phyloP scores from a whole-genome alignment of 805 yeast species.

The Wickerhamomyces tratensis region DNA sequence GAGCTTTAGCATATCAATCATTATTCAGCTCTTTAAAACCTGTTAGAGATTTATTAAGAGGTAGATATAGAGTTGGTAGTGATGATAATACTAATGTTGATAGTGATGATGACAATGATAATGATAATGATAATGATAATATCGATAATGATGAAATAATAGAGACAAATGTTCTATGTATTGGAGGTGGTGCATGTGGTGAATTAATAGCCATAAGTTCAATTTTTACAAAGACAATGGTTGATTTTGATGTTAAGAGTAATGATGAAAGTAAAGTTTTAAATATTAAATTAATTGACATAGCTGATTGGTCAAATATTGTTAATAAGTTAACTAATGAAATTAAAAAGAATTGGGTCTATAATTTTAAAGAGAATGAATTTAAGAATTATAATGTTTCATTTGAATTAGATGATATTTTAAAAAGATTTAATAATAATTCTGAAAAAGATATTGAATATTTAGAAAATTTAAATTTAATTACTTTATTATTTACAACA shows the following conservation, averaged over 20 bases:
- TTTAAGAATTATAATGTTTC: constrained; percentile 18
- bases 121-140: constrained; percentile 5
- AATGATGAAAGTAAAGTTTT: constrained; percentile 19
- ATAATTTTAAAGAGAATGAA: constrained; percentile 17
- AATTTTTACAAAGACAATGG: constrained; percentile 30
- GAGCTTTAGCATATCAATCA: constrained; percentile 67
- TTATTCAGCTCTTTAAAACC: constrained; percentile 45
- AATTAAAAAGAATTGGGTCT: constrained; percentile 45
- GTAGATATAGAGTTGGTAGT: constrained; percentile 3
- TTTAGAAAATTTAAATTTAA: constrained; percentile 28
- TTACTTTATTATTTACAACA: constrained; percentile 76
- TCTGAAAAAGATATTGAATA: too few relatives aligned
- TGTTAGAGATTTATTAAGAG: constrained; percentile 25
- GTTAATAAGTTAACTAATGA: constrained; percentile 33
- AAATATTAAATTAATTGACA: constrained; percentile 53
- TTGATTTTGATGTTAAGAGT: constrained; percentile 13
- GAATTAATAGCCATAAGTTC: constrained; percentile 60
- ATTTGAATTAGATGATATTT: constrained; percentile 27
- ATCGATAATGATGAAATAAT: too few relatives aligned
- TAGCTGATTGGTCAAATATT: constrained; percentile 67
- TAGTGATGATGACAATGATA: constrained; percentile 16
- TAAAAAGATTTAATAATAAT: constrained; percentile 8
- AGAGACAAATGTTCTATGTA: constrained; percentile 37
- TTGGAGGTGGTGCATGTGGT: constrained; percentile 91
- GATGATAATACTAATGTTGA: constrained; percentile 11